Evolutionary conservation across 768 basidiomycete genomes (phyloP), one percentile per base, ranked within the genome.

Genomic region (Epithele typhae): DNA sequence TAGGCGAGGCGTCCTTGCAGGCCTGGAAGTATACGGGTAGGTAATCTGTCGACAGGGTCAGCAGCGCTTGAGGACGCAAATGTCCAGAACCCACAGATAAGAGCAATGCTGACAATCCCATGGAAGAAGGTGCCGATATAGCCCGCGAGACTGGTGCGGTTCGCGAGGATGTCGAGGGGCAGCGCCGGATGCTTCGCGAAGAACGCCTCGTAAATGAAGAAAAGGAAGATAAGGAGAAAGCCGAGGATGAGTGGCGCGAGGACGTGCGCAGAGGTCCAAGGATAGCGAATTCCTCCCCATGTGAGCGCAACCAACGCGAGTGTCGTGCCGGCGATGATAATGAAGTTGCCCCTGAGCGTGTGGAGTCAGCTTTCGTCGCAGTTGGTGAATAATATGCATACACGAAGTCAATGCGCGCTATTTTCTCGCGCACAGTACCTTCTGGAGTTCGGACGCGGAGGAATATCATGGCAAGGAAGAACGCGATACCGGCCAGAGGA

Each of bases 11-110:
- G 12, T 59, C 67, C 38, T 65, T 67, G 60, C 66, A 67, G 0
- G 69, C 71, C 49, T 75, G 73, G 46, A 68, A 70, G 49, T 66
- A 72, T 23, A 68, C 59, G 0, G 60, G 68, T 32, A 66, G 64
- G 55, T 60, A 77, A 54, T 64, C 74, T 77, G 59, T 4, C 6
- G 33, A 62, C 58, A 1, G 67, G 34, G 14, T 24, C n/a, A 14
- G 35, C 25, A 19, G 18, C 18, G 19, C 50, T 11, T 15, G 25
- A 21, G 1, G 42, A 25, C 11, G 37, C 14, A 42, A 22, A 27
- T 14, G 32, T 45, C 48, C 39, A 62, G 12, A 15, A 45, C 57
- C 7, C 19, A 53, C 52, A 53, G 17, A 53, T 42, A 6, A 19
- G 12, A 21, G 47, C 17, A 1, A 42, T 37, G 35, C n/a, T 43